These are phyloP conservation scores for Trichosanthes truncata DNA, from an alignment of 306 rosid genomes.

Conservation along the genomic window DNA sequence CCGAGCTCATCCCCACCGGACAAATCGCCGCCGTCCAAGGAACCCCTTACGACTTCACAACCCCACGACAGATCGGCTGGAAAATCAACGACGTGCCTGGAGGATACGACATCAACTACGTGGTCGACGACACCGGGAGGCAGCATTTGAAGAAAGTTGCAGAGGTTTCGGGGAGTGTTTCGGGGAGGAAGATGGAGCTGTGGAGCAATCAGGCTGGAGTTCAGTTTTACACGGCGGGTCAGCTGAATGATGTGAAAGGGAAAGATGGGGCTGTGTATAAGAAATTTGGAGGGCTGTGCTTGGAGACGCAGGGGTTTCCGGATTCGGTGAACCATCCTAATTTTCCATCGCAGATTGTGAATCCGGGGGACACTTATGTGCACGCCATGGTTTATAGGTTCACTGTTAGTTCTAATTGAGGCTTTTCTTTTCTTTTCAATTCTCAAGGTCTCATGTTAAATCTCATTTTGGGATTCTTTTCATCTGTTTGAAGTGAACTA, in stretches of 20 bases:
- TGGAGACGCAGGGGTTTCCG: constrained; percentile 65
- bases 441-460: too few species aligned
- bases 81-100: constrained; percentile 25
- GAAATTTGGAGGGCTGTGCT: constrained; percentile 26
- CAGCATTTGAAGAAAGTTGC: constrained; percentile 28
- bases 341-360: constrained; percentile 50
- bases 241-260: constrained; percentile 31
- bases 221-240: constrained; percentile 41
- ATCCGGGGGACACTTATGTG: constrained; percentile 41
- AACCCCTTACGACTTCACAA: constrained; percentile 51
- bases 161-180: constrained; percentile 21
- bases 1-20: constrained; percentile 50
- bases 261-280: constrained; percentile 32
- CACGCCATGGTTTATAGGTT: constrained; percentile 52
- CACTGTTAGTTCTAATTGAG: constrained; percentile 13
- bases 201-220: constrained; percentile 53
- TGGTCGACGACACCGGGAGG: constrained; percentile 14
- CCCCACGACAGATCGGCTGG: constrained; percentile 29
- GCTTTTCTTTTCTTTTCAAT: too few species aligned
- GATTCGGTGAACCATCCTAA: constrained; percentile 38
- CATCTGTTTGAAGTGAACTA: too few species aligned
- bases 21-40: constrained; percentile 16
- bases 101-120: constrained; percentile 62
- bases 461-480: too few species aligned
- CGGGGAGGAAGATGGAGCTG: constrained; percentile 60